These are phyloP conservation scores for Fusarium sp. DNA, from an alignment of 2,329 filamentous ascomycete genomes.

Conservation along the genomic window DNA sequence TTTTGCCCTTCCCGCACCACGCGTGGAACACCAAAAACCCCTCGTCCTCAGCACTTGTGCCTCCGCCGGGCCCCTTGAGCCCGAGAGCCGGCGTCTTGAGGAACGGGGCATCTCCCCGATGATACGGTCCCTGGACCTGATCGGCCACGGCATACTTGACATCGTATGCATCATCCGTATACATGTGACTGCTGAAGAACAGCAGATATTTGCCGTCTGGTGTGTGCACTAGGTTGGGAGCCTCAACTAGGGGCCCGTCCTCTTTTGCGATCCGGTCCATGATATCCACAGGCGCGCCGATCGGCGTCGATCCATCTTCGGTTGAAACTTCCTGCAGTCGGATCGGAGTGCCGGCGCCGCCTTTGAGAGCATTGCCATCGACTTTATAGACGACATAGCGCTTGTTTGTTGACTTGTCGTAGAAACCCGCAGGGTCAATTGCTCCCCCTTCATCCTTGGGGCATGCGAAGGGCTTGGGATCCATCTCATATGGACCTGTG, in stretches of 20 bases:
- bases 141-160: conserved; percentile 67
- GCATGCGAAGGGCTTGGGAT: conserved; percentile 63
- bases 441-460: conserved; percentile 65
- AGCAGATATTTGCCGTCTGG: conserved; percentile 65
- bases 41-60: conserved; percentile 49
- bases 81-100: conserved; percentile 54
- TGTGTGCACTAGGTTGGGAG: conserved; percentile 64
- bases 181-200: conserved; percentile 73
- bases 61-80: conserved; percentile 57
- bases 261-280: conserved; percentile 55
- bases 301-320: conserved; percentile 63
- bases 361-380: conserved; percentile 68
- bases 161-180: conserved; percentile 64
- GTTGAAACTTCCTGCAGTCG: conserved; percentile 64
- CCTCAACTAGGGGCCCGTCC: conserved; percentile 70
- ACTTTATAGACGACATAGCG: conserved; percentile 74
- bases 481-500: conserved; percentile 65
- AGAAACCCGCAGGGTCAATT: conserved; percentile 72
- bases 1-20: conserved; percentile 47
- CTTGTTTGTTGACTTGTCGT: conserved; percentile 62
- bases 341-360: conserved; percentile 64
- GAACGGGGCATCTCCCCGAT: conserved; percentile 48
- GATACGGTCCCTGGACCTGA: conserved; percentile 54
- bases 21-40: conserved; percentile 53
- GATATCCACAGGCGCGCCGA: conserved; percentile 62